Evolutionary conservation across 2,329 filamentous ascomycete species (phyloP).

Genomic region (Aspergillus pseudonomiae): DNA sequence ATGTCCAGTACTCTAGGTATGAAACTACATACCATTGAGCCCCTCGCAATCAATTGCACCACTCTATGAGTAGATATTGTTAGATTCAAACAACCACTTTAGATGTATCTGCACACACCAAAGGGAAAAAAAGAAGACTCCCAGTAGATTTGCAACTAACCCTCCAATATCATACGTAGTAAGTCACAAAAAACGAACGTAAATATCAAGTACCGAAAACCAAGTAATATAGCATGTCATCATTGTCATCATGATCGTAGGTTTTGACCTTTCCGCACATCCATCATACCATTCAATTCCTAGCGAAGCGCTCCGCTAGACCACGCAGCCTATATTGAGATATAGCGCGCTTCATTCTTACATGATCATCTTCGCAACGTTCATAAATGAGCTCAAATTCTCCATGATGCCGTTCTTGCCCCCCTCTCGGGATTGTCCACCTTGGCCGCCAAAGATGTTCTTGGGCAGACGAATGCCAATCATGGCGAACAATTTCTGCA

Average conservation of each 20-base stretch:
- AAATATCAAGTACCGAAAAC: conserved; percentile 13
- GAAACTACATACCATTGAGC: background rate
- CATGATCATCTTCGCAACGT: conserved; percentile 42
- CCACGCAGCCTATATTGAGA: background rate
- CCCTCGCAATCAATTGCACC: background rate
- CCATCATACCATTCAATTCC: background rate
- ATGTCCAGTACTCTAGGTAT: background rate
- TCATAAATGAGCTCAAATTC: conserved; percentile 36
- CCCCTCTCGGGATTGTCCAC: conserved; percentile 31
- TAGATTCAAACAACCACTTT: background rate
- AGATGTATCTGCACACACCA: background rate
- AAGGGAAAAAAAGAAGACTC: background rate
- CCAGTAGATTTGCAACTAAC: conserved; percentile 17
- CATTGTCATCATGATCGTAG: conserved; percentile 23
- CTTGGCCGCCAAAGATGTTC: conserved; percentile 50
- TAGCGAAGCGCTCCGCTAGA: background rate
- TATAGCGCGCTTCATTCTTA: conserved; percentile 15
- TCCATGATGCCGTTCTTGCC: conserved; percentile 34
- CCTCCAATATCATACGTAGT: conserved; percentile 19
- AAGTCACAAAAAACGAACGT: background rate
- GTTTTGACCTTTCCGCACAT: conserved; percentile 12
- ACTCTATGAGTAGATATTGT: background rate
- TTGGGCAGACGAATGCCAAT: conserved; percentile 79
- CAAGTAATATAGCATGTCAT: conserved; percentile 20
- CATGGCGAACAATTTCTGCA: conserved; percentile 74